Base-by-base conservation (phyloP, 1,284 basidiomycete species). In the Megacollybia platyphylla region DNA sequence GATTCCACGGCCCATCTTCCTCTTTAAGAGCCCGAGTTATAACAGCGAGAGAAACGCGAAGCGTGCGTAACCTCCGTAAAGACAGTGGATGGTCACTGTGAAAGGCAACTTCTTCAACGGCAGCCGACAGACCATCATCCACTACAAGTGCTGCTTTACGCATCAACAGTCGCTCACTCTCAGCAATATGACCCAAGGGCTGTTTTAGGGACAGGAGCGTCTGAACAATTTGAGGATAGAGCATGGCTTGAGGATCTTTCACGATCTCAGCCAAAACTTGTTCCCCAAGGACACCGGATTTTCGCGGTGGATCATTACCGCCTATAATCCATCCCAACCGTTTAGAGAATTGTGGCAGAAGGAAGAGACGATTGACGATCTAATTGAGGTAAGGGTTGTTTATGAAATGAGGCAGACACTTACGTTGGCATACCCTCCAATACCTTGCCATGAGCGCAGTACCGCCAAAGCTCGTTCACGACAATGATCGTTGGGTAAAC, bases 361-460 rank as follows among this genome's bases (percentile, higher is more conserved):
- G 64, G 15, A 84, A 57, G 3, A 82, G 59, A 50, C 79, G 76
- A 49, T 81, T 78, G 15, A 80, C 65, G 35, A 83, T 79, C 80
- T 85, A 44, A 46, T n/a, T n/a, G 15, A 44, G 29, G 41, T 47
- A 28, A 48, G 40, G 35, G 9, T 35, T n/a, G 43, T 6, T 40
- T n/a, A 7, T 48, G 31, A 27, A 34, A 39, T 17, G 42, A 41
- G 36, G 39, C 35, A 36, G 48, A 9, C 15, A 48, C 64, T 39
- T 38, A 79, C 79, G 64, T 81, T 73, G 26, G 73, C 64, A 56
- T 82, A 83, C 2, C 77, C 78, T 41, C 74, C 67, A 2, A 71
- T 59, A 30, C 61, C 65, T 57, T 87, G 84, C 85, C 85, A 87
- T 26, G 86, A 48, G 11, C 73, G 68, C 41, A 87, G 46, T 8